Base-by-base conservation (phyloP, 257 asterid species). In the Eucommia ulmoides region DNA sequence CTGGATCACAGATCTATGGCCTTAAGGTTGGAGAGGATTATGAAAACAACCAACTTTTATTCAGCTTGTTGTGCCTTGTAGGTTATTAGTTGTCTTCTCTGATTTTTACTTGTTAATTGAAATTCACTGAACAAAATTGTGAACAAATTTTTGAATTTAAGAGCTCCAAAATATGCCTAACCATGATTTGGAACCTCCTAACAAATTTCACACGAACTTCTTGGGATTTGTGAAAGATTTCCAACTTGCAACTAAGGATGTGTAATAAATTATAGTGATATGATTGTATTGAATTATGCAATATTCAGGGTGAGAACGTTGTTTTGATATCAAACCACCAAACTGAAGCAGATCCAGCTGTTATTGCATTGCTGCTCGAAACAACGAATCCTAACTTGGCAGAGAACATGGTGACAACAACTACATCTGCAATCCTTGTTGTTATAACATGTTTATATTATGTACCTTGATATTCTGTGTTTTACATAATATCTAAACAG, bases 321-420 rank as follows among this genome's bases (percentile, higher is more conserved):
- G 74, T 91, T 58, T 68, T 91, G 60, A 81, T 91, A 63, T 91
- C 98, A 58, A 91, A 91, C 74, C 98, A 91, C 64, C 98, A 91
- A 80, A 73, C 92, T 50, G 98, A 91, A 83, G 98, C 95, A 18
- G 96, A 91, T 73, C 98, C 96, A 51, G 98, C 96, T 44, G 62
- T 86, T 64, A 73, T 91, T 41, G 83, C 96, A 24, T 68, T 75
- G 77, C 64, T 86, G 71, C 84, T 91, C 35, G 98, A 91, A 60
- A 70, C 84, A 60, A 74, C 79, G 25, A 68, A 59, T 71, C 87
- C 87, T 19, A 54, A 61, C 45, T 68, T 91, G 64, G 84, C 95
- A 58, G 98, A 86, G 72, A 81, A 86, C 53, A 35, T 91, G 82
- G 98, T 91, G 45, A 69, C n/a, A 45, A 69, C n/a, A 24, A 17